Conservation (phyloP, 768 basidiomycete species). For the Tricholoma flavovirens region DNA sequence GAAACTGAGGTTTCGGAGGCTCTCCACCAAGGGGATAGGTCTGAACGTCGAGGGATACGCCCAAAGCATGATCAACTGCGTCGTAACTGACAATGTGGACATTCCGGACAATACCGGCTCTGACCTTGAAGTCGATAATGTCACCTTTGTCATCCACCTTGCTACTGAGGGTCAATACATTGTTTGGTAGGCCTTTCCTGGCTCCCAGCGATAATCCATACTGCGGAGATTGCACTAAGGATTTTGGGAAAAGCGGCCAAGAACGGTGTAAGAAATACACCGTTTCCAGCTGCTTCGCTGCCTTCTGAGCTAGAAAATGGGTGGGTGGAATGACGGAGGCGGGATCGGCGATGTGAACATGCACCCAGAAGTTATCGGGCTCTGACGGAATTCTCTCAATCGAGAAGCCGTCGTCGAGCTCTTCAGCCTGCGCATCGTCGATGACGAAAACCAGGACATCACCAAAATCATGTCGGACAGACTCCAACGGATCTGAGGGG, state of each 20-base stretch:
- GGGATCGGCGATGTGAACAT: conserved; percentile 92
- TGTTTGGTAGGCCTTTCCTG: conserved; percentile 36
- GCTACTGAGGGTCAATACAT: conserved; percentile 75
- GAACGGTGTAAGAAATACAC: conserved; percentile 62
- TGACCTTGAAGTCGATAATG: conserved; percentile 65
- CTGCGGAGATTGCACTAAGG: conserved; percentile 39
- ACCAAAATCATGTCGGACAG: conserved; percentile 83
- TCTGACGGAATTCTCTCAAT: conserved; percentile 62
- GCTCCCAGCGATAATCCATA: conserved; percentile 38
- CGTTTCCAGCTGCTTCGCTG: conserved; percentile 45
- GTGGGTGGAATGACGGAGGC: conserved; percentile 70
- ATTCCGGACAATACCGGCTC: conserved; percentile 70
- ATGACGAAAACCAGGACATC: conserved; percentile 78
- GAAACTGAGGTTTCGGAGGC: conserved; percentile 1
- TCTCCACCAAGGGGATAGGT: conserved; percentile 41
- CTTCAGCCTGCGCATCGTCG: conserved; percentile 72
- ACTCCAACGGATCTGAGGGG: conserved; percentile 55
- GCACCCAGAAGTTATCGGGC: conserved; percentile 67
- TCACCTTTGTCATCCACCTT: conserved; percentile 57
- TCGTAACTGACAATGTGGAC: conserved; percentile 61
- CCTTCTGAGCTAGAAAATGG: conserved; percentile 55
- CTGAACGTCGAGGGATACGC: conserved; percentile 7
- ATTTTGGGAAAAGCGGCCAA: conserved; percentile 67
- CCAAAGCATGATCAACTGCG: conserved; percentile 51
- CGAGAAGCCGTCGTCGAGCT: conserved; percentile 93